Evolutionary conservation across 2,329 filamentous ascomycete species (phyloP).

Genomic region (Ceratocystis ficicola): DNA sequence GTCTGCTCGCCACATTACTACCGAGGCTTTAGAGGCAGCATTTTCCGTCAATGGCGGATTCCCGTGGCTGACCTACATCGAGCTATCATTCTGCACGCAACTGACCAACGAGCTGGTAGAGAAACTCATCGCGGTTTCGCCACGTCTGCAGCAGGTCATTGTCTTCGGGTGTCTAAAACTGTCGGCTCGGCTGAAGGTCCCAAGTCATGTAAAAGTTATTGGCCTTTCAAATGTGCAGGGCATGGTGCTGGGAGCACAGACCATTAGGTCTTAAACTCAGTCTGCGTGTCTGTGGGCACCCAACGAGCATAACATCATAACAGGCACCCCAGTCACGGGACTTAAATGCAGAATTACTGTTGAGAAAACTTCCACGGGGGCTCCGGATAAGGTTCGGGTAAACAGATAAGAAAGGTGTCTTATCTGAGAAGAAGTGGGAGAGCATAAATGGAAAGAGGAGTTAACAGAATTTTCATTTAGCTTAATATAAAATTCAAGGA

Average conservation of each 20-base stretch:
- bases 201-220: conserved; percentile 43
- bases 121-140: conserved; percentile 52
- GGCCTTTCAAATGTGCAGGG: conserved; percentile 44
- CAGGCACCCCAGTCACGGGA: background rate
- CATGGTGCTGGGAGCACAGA: conserved; percentile 13
- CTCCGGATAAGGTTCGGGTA: too few species aligned
- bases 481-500: too few species aligned
- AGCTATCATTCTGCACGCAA: conserved; percentile 63
- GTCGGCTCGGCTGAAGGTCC: conserved; percentile 39
- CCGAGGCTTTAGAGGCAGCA: conserved; percentile 58
- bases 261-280: background rate
- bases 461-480: too few species aligned
- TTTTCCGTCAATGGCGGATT: conserved; percentile 54
- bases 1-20: conserved; percentile 69
- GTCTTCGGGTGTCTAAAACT: conserved; percentile 57
- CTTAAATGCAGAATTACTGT: too few species aligned
- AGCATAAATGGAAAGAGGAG: too few species aligned
- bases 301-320: background rate
- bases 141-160: conserved; percentile 45
- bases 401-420: too few species aligned
- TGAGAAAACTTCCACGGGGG: too few species aligned
- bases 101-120: conserved; percentile 54
- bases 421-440: too few species aligned
- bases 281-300: background rate
- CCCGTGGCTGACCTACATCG: conserved; percentile 55